Evolutionary conservation across 2,329 filamentous ascomycete species (phyloP).

Genomic region (Xylariaceae sp.): DNA sequence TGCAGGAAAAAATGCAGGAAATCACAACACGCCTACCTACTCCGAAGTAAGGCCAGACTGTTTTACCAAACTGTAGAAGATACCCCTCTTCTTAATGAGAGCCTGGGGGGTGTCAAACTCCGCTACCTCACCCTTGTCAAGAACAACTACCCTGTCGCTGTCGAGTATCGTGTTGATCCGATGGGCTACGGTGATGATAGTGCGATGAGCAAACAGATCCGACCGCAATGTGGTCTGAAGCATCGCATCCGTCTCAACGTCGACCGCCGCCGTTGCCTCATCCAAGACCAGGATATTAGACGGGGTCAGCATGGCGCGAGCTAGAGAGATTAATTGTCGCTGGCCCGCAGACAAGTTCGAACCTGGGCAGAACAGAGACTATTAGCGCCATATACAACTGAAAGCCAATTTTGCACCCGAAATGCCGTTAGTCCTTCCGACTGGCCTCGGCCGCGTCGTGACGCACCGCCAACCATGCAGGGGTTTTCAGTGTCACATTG

Average conservation of each 20-base stretch:
- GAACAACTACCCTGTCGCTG: conserved; percentile 84
- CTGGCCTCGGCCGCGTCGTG: background rate
- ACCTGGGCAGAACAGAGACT: conserved; percentile 49
- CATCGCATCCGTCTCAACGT: conserved; percentile 64
- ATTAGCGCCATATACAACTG: conserved; percentile 16
- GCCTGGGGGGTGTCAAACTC: conserved; percentile 87
- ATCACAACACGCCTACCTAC: conserved; percentile 22
- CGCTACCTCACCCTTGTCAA: conserved; percentile 83
- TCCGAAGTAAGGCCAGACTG: conserved; percentile 72
- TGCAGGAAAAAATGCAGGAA: no score
- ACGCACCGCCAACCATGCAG: conserved; percentile 3
- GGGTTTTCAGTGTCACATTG: no score
- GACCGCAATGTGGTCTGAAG: conserved; percentile 61
- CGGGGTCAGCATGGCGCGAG: conserved; percentile 87
- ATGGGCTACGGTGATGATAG: conserved; percentile 97
- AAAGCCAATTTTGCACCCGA: background rate
- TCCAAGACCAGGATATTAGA: conserved; percentile 97
- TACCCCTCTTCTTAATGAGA: conserved; percentile 68
- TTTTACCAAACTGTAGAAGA: conserved; percentile 87
- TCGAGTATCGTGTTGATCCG: conserved; percentile 95
- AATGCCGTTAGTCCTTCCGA: background rate
- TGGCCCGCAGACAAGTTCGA: conserved; percentile 95
- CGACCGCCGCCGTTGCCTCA: conserved; percentile 81
- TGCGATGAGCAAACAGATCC: conserved; percentile 76
- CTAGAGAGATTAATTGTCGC: conserved; percentile 87